Evolutionary conservation across 306 rosid genomes (phyloP), one percentile per base, ranked within the genome.

Genomic region (Vachellia pachyceras): DNA sequence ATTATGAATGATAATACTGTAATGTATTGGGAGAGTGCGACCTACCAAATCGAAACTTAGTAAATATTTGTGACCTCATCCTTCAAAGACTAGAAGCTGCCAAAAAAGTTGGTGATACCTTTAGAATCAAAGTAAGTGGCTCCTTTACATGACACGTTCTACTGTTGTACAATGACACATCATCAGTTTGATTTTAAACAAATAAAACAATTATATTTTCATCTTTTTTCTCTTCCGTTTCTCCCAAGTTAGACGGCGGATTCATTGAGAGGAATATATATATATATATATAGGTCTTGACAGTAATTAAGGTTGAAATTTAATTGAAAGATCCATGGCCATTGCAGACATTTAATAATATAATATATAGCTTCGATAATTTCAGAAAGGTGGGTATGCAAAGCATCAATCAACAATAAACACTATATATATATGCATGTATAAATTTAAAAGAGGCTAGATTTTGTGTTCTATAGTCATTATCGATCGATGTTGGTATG

Each of bases 121-220:
- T 13, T 25, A 17, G 36, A 42, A 76, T 61, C 58, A 42, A 40
- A 39, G 23, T 46, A 47, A 49, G 79, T 7, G 66, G 50, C 68
- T 55, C 68, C n/a, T 37, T 57, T 40, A 7, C 57, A n/a, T 37
- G 36, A 42, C 74, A 69, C 74, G 74, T 69, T 44, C 18, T 17
- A 4, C 17, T 37, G 17, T 17, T 9, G 44, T 36, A 37, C 25
- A 17, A 6, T 66, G 14, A 66, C 22, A 18, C 29, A 52, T 29
- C 29, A 52, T 29, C 20, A 1, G 29, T 11, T 29, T 61, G 65
- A 58, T 61, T 25, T n/a, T 11, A 37, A 74, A 54, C 67, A 55
- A 76, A 74, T 54, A 33, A 55, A 76, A 60, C 29, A 23, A 46
- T 50, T 75, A 2, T 57, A 14, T 12, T 11, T 33, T 13, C 49